Conservation (phyloP, 768 basidiomycete genomes). For the Rossbeevera mucosa region DNA sequence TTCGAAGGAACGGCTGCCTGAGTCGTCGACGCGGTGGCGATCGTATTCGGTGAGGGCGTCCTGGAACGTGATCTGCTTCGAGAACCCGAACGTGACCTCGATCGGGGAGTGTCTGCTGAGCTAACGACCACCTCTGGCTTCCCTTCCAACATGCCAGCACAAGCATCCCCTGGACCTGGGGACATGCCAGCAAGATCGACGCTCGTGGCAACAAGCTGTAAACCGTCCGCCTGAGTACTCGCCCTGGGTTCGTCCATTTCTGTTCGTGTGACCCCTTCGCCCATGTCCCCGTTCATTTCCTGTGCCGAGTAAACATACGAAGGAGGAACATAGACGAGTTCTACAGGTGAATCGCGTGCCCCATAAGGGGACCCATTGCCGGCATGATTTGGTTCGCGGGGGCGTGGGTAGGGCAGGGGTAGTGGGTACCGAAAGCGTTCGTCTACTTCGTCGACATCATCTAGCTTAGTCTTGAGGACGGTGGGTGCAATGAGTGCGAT, state of each 20-base stretch:
- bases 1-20: conserved; percentile 4
- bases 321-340: conserved; percentile 70
- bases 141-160: conserved; percentile 6
- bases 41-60: conserved; percentile 41
- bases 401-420: conserved; percentile 7
- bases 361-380: conserved; percentile 14
- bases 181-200: conserved; percentile 13
- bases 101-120: conserved; percentile 32
- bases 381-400: conserved; percentile 3
- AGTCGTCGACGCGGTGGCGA: conserved; percentile 12
- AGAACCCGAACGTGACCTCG: conserved; percentile 30
- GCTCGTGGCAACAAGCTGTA: conserved; percentile 16
- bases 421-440: conserved; percentile 14
- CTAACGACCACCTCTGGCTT: conserved; percentile 34
- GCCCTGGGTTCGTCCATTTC: not conserved
- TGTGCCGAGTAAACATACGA: conserved; percentile 25
- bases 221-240: conserved; percentile 10
- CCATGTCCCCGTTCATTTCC: conserved; percentile 18
- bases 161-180: conserved; percentile 15
- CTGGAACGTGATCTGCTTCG: conserved; percentile 39
- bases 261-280: conserved; percentile 16
- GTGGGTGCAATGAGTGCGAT: conserved; percentile 78
- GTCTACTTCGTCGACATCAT: conserved; percentile 44
- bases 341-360: conserved; percentile 50
- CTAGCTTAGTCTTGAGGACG: conserved; percentile 73